Percentiles rank a stretch among this genome's conserved stretches.
phyloP scores from a whole-genome alignment of 352 stramenopile species.

The Thalassiosira exigua region DNA sequence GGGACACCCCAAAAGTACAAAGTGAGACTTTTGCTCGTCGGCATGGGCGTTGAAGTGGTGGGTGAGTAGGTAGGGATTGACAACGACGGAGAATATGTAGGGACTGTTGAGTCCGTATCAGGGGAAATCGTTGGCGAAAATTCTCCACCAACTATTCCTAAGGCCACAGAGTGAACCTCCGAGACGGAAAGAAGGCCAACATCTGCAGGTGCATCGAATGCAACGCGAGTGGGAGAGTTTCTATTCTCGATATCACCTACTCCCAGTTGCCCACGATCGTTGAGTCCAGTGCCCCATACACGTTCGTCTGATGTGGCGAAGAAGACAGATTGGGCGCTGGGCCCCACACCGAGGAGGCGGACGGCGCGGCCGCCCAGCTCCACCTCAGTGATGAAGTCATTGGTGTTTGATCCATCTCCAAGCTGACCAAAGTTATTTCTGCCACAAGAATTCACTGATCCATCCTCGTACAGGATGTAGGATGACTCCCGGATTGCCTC shows the following conservation, averaged over 20 bases:
- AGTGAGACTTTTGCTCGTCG: constrained; percentile 17
- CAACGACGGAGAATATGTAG: too few relatives aligned
- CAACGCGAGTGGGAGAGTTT: constrained; percentile 43
- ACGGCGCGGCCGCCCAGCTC: constrained; percentile 9
- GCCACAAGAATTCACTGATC: constrained; percentile 37
- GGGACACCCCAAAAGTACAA: constrained; percentile 58
- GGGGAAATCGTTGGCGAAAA: background rate
- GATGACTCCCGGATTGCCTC: constrained; percentile 42
- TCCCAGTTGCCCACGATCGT: constrained; percentile 50
- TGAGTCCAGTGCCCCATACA: constrained; percentile 48
- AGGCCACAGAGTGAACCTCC: constrained; percentile 50
- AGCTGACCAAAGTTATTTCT: constrained; percentile 54
- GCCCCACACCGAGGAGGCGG: constrained; percentile 33
- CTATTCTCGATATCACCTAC: constrained; percentile 45
- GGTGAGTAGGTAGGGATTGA: constrained; percentile 1
- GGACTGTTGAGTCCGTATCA: background rate
- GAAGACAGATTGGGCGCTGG: constrained; percentile 49
- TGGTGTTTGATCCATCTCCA: constrained; percentile 43
- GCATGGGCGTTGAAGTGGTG: constrained; percentile 13
- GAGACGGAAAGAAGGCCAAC: constrained; percentile 32
- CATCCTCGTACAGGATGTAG: constrained; percentile 51
- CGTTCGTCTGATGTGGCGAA: constrained; percentile 45
- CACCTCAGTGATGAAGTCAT: constrained; percentile 36
- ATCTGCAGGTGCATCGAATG: constrained; percentile 24
- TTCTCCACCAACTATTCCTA: constrained; percentile 21